These are phyloP conservation scores for Butyriboletus appendiculatus DNA, from an alignment of 1,284 basidiomycete genomes.

Conservation along the genomic window DNA sequence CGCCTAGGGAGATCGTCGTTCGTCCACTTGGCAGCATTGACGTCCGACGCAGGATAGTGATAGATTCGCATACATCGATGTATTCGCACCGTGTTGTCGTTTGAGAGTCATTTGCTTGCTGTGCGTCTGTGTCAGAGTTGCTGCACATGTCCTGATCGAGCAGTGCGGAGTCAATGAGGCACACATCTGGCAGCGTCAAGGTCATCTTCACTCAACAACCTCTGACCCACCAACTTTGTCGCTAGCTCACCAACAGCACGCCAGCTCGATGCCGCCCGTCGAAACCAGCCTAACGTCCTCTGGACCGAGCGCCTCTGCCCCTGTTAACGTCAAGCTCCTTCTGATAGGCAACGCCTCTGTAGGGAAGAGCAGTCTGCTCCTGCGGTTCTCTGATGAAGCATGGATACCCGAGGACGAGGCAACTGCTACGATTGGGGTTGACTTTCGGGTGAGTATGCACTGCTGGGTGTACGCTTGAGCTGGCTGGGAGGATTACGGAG, in stretches of 20 bases:
- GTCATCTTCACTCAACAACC: slow-evolving; percentile 2
- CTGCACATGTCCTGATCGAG: slow-evolving; percentile 20
- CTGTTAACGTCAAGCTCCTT: slow-evolving; percentile 61
- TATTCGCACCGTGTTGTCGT: slow-evolving; percentile 11
- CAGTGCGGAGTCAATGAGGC: slow-evolving; percentile 25
- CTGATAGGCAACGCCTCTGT: slow-evolving; percentile 90
- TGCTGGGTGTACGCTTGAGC: neutral
- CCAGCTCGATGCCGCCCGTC: slow-evolving; percentile 17
- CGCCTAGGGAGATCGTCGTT: no score
- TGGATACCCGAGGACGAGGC: slow-evolving; percentile 96
- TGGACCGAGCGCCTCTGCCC: slow-evolving; percentile 11
- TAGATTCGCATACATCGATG: slow-evolving; percentile 15
- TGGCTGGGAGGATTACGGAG: neutral
- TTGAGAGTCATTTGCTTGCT: neutral
- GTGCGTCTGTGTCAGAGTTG: neutral
- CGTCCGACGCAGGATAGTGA: neutral
- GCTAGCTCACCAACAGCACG: neutral
- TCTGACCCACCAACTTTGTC: neutral
- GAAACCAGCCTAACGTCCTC: slow-evolving; percentile 15
- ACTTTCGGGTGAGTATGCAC: slow-evolving; percentile 63
- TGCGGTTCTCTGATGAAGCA: slow-evolving; percentile 96
- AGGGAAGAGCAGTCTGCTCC: slow-evolving; percentile 86
- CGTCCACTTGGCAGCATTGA: neutral
- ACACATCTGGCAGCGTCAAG: slow-evolving; percentile 6
- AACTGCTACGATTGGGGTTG: slow-evolving; percentile 91